Evolutionary conservation across 208 protist species (phyloP).

Genomic region (Balamuthia mandrillaris): DNA sequence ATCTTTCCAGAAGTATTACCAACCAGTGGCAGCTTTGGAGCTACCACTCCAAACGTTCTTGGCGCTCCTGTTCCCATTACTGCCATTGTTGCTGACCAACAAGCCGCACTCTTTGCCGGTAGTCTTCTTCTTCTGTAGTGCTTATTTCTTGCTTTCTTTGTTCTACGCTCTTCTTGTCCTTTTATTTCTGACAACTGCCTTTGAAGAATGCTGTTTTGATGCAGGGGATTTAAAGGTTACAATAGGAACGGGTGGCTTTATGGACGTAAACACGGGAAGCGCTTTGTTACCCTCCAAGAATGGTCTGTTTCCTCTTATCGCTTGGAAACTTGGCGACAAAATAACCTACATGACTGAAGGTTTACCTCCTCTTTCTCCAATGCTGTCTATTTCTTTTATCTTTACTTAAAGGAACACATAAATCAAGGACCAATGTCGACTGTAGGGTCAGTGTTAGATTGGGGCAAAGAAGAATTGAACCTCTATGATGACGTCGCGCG

Average conservation of each 20-base stretch:
- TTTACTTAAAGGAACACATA: too few relatives aligned
- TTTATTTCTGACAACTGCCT: conserved; percentile 49
- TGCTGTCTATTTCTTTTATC: too few relatives aligned
- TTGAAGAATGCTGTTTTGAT: conserved; percentile 61
- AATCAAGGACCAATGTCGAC: too few relatives aligned
- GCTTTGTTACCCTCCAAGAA: conserved; percentile 3
- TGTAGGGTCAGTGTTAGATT: conserved; percentile 29
- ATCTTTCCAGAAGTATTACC: conserved; percentile 35
- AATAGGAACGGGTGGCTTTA: conserved; percentile 59
- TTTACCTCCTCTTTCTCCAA: too few relatives aligned
- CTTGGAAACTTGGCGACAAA: conserved; percentile 46
- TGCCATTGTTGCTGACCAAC: conserved; percentile 45
- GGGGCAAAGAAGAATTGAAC: conserved; percentile 36
- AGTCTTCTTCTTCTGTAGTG: neutral
- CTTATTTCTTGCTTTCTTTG: neutral
- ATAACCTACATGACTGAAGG: conserved; percentile 55
- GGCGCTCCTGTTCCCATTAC: conserved; percentile 40
- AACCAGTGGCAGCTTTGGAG: conserved; percentile 34
- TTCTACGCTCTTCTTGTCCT: conserved; percentile 76
- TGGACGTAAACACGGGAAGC: conserved; percentile 56
- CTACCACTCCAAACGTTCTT: conserved; percentile 19
- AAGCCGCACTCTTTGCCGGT: too few relatives aligned
- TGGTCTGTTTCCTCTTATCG: conserved; percentile 55
- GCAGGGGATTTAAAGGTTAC: conserved; percentile 56
- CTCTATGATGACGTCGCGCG: conserved; percentile 37